Evolutionary conservation across 2,329 filamentous ascomycete species (phyloP).

Genomic region (Talaromyces islandicus): DNA sequence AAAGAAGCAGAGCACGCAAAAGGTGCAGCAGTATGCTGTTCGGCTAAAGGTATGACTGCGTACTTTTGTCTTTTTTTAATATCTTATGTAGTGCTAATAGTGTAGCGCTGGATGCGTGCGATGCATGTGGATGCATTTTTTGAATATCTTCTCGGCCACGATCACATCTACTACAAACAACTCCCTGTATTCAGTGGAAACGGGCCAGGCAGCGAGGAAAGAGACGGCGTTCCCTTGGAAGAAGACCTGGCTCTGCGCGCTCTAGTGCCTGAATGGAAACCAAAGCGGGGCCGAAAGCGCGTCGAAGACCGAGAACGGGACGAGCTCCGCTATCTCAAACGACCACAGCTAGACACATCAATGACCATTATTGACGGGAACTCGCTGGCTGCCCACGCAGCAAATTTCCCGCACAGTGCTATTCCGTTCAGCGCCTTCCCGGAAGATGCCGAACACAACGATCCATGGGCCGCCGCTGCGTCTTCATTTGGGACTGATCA

Average conservation of each 20-base stretch:
- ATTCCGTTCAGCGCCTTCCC: constrained; percentile 50
- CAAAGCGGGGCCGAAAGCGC: constrained; percentile 57
- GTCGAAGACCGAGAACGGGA: constrained; percentile 57
- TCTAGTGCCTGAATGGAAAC: constrained; percentile 67
- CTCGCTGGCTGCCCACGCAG: constrained; percentile 37
- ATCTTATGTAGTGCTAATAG: constrained; percentile 1
- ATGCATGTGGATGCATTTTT: constrained; percentile 96
- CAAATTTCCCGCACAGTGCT: constrained; percentile 46
- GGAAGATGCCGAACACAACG: constrained; percentile 43
- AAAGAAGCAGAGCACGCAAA: constrained; percentile 84
- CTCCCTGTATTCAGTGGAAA: constrained; percentile 55
- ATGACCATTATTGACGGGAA: constrained; percentile 41
- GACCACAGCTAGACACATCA: constrained; percentile 56
- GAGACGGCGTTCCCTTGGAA: constrained; percentile 77
- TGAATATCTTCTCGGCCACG: constrained; percentile 74
- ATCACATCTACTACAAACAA: constrained; percentile 72
- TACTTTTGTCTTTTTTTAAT: neutral
- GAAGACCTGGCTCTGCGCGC: constrained; percentile 85
- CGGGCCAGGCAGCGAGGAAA: constrained; percentile 58
- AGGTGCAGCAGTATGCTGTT: constrained; percentile 91
- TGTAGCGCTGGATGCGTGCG: constrained; percentile 90
- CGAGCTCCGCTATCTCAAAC: constrained; percentile 50
- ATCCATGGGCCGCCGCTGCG: constrained; percentile 33
- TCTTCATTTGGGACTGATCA: constrained; percentile 40
- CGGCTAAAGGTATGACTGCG: constrained; percentile 65